A percentile compares a stretch with the other conserved stretches of the same genome.
These are phyloP conservation scores for Dactylorhiza incarnata DNA, from an alignment of 106 monocot species.

Conservation along the genomic window DNA sequence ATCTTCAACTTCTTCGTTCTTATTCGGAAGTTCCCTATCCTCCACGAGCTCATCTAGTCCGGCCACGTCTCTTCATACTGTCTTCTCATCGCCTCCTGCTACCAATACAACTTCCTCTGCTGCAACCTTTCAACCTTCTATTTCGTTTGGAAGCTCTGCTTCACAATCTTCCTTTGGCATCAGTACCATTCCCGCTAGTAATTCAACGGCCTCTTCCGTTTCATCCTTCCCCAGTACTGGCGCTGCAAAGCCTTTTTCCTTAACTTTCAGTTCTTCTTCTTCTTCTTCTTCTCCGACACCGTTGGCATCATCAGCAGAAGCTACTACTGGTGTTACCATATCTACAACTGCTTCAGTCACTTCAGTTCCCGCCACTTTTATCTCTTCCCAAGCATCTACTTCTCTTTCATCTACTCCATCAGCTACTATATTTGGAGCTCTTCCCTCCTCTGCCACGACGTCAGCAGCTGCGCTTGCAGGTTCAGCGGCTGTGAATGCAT, in stretches of 20 bases:
- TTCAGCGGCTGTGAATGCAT: background rate
- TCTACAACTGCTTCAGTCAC: background rate
- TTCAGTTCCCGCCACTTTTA: background rate
- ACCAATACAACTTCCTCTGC: background rate
- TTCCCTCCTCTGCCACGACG: background rate
- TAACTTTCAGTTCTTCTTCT: background rate
- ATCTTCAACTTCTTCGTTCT: constrained; percentile 1
- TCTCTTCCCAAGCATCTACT: constrained; percentile 1
- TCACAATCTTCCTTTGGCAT: background rate
- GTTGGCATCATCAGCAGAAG: background rate
- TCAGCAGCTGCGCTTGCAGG: background rate
- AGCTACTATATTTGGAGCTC: background rate
- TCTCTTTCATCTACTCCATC: background rate
- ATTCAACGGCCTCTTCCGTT: background rate
- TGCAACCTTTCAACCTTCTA: background rate
- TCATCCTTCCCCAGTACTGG: background rate
- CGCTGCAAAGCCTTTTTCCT: constrained; percentile 1
- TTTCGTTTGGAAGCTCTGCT: constrained; percentile 3
- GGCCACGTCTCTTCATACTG: background rate
- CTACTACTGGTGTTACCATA: background rate
- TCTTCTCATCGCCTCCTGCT: background rate
- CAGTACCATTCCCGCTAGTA: background rate
- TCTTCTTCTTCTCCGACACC: background rate
- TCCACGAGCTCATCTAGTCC: background rate
- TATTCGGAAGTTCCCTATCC: background rate